Evolutionary conservation across 2,329 filamentous ascomycete species (phyloP).

Genomic region (Penicillium hesseltinei): DNA sequence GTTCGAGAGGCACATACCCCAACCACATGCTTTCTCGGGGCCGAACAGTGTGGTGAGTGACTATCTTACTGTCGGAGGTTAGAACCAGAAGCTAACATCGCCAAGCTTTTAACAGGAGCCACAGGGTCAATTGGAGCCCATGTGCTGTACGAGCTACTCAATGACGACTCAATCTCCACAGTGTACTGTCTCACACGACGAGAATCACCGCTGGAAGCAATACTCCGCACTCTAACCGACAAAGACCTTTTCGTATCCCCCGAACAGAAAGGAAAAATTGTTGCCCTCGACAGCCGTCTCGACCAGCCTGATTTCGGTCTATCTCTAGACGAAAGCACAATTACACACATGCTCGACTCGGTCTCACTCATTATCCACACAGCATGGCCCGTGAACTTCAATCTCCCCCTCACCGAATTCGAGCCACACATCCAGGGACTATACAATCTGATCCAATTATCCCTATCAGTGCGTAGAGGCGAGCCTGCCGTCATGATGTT

Average conservation of each 20-base stretch:
- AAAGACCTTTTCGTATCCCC: slow-evolving; percentile 24
- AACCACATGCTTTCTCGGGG: slow-evolving; percentile 22
- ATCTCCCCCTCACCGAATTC: slow-evolving; percentile 50
- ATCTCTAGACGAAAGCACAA: slow-evolving; percentile 33
- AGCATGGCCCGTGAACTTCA: slow-evolving; percentile 58
- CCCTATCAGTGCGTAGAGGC: slow-evolving; percentile 36
- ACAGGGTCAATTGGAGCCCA: slow-evolving; percentile 48
- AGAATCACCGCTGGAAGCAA: slow-evolving; percentile 19
- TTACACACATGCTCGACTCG: slow-evolving; percentile 40
- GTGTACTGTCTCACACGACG: slow-evolving; percentile 42
- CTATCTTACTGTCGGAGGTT: neutral
- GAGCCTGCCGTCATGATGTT: slow-evolving; percentile 44
- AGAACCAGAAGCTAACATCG: neutral
- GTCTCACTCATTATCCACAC: slow-evolving; percentile 52
- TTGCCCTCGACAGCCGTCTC: slow-evolving; percentile 42
- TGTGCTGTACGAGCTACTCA: slow-evolving; percentile 38
- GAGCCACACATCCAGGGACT: slow-evolving; percentile 48
- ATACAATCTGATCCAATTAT: slow-evolving; percentile 48
- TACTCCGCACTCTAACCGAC: slow-evolving; percentile 22
- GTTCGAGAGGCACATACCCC: slow-evolving; percentile 35
- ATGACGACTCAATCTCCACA: slow-evolving; percentile 33
- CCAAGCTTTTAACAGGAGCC: slow-evolving; percentile 43
- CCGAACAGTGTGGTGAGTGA: slow-evolving; percentile 25
- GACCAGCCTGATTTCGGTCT: slow-evolving; percentile 43
- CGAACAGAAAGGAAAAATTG: slow-evolving; percentile 35